Evolutionary conservation across 1,139 yeast genomes (phyloP).

Genomic region (Arxiozyma bovina): DNA sequence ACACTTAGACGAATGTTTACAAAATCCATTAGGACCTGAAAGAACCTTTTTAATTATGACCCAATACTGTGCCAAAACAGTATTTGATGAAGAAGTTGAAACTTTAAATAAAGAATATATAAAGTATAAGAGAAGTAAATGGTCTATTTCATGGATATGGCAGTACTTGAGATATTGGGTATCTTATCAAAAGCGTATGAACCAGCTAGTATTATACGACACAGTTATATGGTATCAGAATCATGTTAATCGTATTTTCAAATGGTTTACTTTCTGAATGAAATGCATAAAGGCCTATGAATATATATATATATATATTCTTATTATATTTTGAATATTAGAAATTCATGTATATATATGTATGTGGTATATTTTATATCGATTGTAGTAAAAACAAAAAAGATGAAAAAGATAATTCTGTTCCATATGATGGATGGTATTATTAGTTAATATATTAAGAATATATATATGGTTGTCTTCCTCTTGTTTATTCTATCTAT

Average conservation of each 20-base stretch:
- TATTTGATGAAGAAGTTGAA: conserved; percentile 56
- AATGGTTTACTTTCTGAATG: background rate
- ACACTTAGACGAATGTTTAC: conserved; percentile 72
- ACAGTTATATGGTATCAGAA: conserved; percentile 31
- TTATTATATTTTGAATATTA: background rate
- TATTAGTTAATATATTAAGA: background rate
- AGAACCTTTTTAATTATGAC: conserved; percentile 86
- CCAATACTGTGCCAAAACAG: conserved; percentile 75
- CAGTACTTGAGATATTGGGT: conserved; percentile 41
- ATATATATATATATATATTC: background rate
- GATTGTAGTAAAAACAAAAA: too few species aligned
- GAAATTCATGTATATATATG: background rate
- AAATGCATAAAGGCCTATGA: background rate
- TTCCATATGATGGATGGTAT: background rate
- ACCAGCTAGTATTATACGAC: conserved; percentile 53
- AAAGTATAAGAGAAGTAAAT: conserved; percentile 19
- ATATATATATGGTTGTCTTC: too few species aligned
- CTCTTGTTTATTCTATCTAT: too few species aligned
- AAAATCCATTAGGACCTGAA: conserved; percentile 80
- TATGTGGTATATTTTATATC: background rate
- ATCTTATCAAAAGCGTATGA: conserved; percentile 42
- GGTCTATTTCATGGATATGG: conserved; percentile 36
- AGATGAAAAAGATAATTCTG: too few species aligned
- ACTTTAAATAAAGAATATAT: conserved; percentile 29
- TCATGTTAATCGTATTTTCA: conserved; percentile 1